Conservation (phyloP, 2,329 filamentous ascomycete genomes). For the Lachnum nothofagi region DNA sequence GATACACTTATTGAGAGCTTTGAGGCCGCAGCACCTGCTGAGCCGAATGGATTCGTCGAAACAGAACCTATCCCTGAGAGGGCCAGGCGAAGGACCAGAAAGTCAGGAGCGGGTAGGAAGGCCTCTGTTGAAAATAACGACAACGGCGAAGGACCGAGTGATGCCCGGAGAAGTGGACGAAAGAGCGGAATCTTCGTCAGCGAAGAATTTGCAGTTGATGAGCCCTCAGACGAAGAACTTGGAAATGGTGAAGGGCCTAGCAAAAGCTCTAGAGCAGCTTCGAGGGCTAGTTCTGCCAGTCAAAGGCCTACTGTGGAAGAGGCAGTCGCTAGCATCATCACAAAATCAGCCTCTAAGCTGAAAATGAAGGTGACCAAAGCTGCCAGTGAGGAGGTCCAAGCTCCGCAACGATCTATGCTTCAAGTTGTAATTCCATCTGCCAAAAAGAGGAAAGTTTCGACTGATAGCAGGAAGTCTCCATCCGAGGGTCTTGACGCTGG, state of each 20-base stretch:
- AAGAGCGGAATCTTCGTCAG: neutral
- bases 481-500: neutral
- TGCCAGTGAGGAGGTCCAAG: neutral
- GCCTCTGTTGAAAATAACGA: neutral
- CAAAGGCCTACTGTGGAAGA: neutral
- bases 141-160: neutral
- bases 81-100: neutral
- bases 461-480: neutral
- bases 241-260: slow-evolving; percentile 5
- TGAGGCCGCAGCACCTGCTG: slow-evolving; percentile 21
- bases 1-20: slow-evolving; percentile 24
- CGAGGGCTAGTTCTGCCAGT: neutral
- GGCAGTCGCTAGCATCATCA: no score
- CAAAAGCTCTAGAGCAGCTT: neutral
- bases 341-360: neutral
- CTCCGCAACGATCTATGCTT: no score
- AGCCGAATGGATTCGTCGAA: slow-evolving; percentile 15
- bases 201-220: neutral
- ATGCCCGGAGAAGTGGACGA: neutral
- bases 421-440: no score
- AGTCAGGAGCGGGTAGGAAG: neutral
- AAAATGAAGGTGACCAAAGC: neutral
- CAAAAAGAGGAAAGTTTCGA: neutral
- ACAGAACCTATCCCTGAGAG: neutral
- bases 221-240: neutral